A percentile compares a stretch with the other conserved stretches of the same genome.
Evolutionary conservation across 1,284 basidiomycete species (phyloP).

Genomic region (Microbotryomycetes sp.): DNA sequence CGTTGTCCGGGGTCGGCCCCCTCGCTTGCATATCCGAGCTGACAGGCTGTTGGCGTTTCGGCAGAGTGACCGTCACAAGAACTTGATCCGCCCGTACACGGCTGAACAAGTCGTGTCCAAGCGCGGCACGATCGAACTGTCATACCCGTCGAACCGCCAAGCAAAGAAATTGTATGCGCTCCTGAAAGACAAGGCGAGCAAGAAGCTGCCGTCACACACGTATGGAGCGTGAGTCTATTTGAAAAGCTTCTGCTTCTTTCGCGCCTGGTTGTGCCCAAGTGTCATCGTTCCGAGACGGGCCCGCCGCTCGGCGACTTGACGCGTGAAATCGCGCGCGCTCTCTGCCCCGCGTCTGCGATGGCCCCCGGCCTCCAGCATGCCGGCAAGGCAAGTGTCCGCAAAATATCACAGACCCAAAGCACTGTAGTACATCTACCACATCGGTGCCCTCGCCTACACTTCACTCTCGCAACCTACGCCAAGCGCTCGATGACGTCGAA

Average conservation of each 20-base stretch:
- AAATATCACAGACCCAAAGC: too few relatives aligned
- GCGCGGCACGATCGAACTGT: slow-evolving; percentile 75
- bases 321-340: too few relatives aligned
- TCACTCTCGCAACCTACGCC: too few relatives aligned
- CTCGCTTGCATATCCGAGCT: not conserved
- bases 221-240: slow-evolving; percentile 84
- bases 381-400: too few relatives aligned
- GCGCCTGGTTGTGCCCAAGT: too few relatives aligned
- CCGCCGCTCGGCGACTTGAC: too few relatives aligned
- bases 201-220: slow-evolving; percentile 75
- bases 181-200: slow-evolving; percentile 60
- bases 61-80: slow-evolving; percentile 75
- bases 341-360: too few relatives aligned
- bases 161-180: slow-evolving; percentile 80
- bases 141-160: slow-evolving; percentile 76
- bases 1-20: not conserved
- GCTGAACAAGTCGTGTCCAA: slow-evolving; percentile 90
- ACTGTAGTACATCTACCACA: too few relatives aligned
- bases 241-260: not conserved
- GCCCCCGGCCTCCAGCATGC: too few relatives aligned
- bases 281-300: too few relatives aligned
- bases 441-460: too few relatives aligned
- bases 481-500: too few relatives aligned
- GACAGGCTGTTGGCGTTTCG: slow-evolving; percentile 9
- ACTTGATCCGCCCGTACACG: slow-evolving; percentile 81